Percentiles rank a stretch among this genome's conserved stretches.
Conservation (phyloP, 495 filamentous ascomycete genomes). For the Xylaria flabelliformis region DNA sequence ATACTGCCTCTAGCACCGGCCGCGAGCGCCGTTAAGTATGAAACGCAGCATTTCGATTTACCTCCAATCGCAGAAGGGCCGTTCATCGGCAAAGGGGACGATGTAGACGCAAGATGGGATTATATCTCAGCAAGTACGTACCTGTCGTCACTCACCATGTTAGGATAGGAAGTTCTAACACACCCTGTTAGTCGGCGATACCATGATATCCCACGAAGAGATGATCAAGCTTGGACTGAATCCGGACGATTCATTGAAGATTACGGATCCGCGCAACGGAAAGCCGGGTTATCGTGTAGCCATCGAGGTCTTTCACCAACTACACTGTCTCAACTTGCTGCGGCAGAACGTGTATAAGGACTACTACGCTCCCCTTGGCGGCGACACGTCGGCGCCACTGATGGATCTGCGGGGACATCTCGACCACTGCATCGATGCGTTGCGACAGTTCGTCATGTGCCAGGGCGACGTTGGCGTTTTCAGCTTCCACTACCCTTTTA, state of each 20-base stretch:
- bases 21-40: slow-evolving; percentile 52
- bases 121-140: slow-evolving; percentile 51
- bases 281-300: slow-evolving; percentile 58
- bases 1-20: slow-evolving; percentile 47
- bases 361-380: slow-evolving; percentile 52
- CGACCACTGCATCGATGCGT: slow-evolving; percentile 60
- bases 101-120: slow-evolving; percentile 54
- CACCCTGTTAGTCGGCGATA: slow-evolving; percentile 49
- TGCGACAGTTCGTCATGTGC: slow-evolving; percentile 59
- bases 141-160: not conserved
- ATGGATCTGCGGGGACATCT: slow-evolving; percentile 42
- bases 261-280: slow-evolving; percentile 56
- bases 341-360: slow-evolving; percentile 57
- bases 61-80: slow-evolving; percentile 48
- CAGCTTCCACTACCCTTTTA: slow-evolving; percentile 52
- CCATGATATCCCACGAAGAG: slow-evolving; percentile 58
- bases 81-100: slow-evolving; percentile 52
- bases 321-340: slow-evolving; percentile 61
- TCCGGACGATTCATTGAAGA: slow-evolving; percentile 51
- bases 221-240: slow-evolving; percentile 53
- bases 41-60: slow-evolving; percentile 50
- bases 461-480: slow-evolving; percentile 58
- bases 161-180: not conserved
- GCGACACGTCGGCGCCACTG: slow-evolving; percentile 41
- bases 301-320: slow-evolving; percentile 63